These are phyloP conservation scores for Apiospora marii DNA, from an alignment of 2,329 filamentous ascomycete genomes.

Conservation along the genomic window DNA sequence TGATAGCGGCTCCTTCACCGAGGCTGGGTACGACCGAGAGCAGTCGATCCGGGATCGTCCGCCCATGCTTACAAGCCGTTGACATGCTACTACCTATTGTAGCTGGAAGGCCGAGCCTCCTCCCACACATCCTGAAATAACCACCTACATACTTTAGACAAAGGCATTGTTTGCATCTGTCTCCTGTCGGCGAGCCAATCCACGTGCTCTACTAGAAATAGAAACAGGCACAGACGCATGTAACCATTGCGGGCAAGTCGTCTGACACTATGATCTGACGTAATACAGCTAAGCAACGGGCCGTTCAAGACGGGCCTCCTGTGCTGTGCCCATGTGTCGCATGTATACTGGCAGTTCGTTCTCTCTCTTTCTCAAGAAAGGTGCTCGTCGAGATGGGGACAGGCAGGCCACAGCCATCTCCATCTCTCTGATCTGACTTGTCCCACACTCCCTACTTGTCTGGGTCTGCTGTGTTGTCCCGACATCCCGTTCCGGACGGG, in stretches of 20 bases:
- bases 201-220: neutral
- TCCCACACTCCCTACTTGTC: slow-evolving; percentile 9
- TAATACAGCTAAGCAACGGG: slow-evolving; percentile 3
- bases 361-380: neutral
- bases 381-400: no score
- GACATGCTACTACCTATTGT: neutral
- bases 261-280: slow-evolving; percentile 4
- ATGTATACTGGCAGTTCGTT: neutral
- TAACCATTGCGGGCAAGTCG: slow-evolving; percentile 2
- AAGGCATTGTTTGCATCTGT: neutral
- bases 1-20: neutral
- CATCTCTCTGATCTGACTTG: neutral
- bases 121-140: neutral
- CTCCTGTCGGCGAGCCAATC: neutral
- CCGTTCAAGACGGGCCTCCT: neutral
- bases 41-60: neutral
- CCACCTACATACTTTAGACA: neutral
- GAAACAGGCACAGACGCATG: neutral
- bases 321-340: neutral
- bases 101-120: neutral
- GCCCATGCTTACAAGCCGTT: neutral
- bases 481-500: neutral
- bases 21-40: neutral
- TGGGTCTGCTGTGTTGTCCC: slow-evolving; percentile 3
- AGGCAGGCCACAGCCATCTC: neutral